These are phyloP conservation scores for Lepidopterella palustris DNA, from an alignment of 495 filamentous ascomycete species.

Conservation along the genomic window DNA sequence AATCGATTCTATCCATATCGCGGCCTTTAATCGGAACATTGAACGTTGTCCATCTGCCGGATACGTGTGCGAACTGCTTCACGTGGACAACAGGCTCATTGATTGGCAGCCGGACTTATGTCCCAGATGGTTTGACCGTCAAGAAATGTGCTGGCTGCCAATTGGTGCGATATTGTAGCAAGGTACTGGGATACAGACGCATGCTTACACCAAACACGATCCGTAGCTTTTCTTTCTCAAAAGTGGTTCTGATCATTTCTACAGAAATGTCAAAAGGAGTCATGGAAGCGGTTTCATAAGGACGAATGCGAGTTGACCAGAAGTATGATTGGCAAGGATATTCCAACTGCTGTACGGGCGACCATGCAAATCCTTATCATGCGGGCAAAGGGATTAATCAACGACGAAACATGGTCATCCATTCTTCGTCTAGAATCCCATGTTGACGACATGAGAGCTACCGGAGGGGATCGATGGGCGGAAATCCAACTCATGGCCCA, in stretches of 20 bases:
- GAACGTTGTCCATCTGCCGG: conserved; percentile 26
- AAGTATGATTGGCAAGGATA: conserved; percentile 4
- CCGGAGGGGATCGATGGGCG: conserved; percentile 33
- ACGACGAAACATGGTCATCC: conserved; percentile 14
- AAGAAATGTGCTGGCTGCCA: conserved; percentile 57
- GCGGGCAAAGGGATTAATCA: conserved; percentile 13
- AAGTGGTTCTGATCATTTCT: too few relatives aligned
- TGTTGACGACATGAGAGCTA: conserved; percentile 19
- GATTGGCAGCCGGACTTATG: conserved; percentile 24
- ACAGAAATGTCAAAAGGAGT: conserved; percentile 54
- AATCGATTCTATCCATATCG: conserved; percentile 24
- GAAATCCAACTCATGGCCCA: conserved; percentile 48
- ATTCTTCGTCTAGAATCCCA: conserved; percentile 11
- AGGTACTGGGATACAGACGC: conserved; percentile 40
- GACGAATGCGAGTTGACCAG: conserved; percentile 46
- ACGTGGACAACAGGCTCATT: conserved; percentile 30
- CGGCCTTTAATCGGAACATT: conserved; percentile 33
- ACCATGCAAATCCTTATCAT: conserved; percentile 20
- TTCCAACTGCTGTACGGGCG: conserved; percentile 19
- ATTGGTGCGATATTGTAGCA: conserved; percentile 58
- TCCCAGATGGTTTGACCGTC: conserved; percentile 29
- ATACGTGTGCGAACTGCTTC: conserved; percentile 39
- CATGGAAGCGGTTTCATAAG: conserved; percentile 57
- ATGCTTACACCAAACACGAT: background rate
- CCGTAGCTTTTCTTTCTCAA: background rate